Evolutionary conservation across 2,329 filamentous ascomycete species (phyloP).

Genomic region (Aureobasidium sp.): DNA sequence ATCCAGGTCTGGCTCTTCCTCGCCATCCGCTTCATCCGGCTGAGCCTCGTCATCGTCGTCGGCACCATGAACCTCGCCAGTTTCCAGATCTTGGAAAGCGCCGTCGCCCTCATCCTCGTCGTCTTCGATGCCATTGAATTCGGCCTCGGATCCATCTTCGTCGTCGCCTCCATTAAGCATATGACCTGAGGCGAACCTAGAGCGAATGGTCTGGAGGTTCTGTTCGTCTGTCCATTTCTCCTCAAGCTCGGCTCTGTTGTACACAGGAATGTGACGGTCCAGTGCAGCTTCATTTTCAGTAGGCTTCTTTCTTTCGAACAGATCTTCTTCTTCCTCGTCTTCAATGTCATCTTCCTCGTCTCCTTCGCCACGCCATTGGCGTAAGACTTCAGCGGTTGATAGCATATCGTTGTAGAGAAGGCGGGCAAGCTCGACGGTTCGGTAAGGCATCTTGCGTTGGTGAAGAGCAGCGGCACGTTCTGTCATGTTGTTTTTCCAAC

Average conservation of each 20-base stretch:
- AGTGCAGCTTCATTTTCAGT: slow-evolving; percentile 50
- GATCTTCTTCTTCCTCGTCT: slow-evolving; percentile 57
- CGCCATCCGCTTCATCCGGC: slow-evolving; percentile 34
- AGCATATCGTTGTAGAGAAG: slow-evolving; percentile 83
- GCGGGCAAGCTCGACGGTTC: slow-evolving; percentile 73
- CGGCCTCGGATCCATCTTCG: slow-evolving; percentile 50
- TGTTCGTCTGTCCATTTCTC: slow-evolving; percentile 78
- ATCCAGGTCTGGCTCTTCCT: slow-evolving; percentile 56
- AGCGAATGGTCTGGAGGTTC: slow-evolving; percentile 66
- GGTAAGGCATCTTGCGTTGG: slow-evolving; percentile 62
- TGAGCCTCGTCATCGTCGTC: slow-evolving; percentile 31
- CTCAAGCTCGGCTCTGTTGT: slow-evolving; percentile 74
- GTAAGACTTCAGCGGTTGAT: slow-evolving; percentile 65
- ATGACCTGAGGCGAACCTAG: slow-evolving; percentile 66
- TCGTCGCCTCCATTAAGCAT: slow-evolving; percentile 44
- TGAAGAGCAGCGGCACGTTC: slow-evolving; percentile 68
- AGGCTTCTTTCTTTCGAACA: slow-evolving; percentile 52
- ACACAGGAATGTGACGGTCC: slow-evolving; percentile 69
- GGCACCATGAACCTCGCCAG: slow-evolving; percentile 55
- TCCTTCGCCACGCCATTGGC: slow-evolving; percentile 69
- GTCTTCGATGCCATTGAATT: slow-evolving; percentile 40
- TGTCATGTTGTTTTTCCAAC: slow-evolving; percentile 84
- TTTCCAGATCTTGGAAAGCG: slow-evolving; percentile 79
- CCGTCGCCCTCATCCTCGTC: slow-evolving; percentile 68
- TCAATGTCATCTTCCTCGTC: slow-evolving; percentile 48